phyloP scores from a whole-genome alignment of 495 filamentous ascomycete genomes.

The Lepidopterella palustris region DNA sequence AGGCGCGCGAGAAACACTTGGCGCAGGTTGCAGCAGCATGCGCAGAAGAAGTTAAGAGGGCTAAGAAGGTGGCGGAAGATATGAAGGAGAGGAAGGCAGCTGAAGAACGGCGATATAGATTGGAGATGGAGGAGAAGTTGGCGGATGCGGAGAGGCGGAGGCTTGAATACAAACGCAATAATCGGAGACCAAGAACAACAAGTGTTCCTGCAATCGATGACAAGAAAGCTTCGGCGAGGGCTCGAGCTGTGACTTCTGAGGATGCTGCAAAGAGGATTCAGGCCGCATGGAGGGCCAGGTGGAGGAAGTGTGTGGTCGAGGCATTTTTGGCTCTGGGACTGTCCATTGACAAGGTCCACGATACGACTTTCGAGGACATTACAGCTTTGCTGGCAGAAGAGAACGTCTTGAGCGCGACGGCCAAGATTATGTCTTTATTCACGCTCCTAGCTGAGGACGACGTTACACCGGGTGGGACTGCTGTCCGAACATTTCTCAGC shows the following conservation, averaged over 20 bases:
- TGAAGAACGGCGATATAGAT: slow-evolving; percentile 55
- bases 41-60: slow-evolving; percentile 88
- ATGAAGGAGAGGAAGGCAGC: slow-evolving; percentile 86
- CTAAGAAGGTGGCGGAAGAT: slow-evolving; percentile 87
- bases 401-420: slow-evolving; percentile 61
- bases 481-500: slow-evolving; percentile 83
- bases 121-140: slow-evolving; percentile 81
- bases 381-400: slow-evolving; percentile 70
- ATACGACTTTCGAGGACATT: slow-evolving; percentile 76
- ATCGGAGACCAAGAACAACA: slow-evolving; percentile 58
- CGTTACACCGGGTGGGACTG: slow-evolving; percentile 66
- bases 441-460: slow-evolving; percentile 64
- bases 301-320: slow-evolving; percentile 49
- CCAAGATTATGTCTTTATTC: slow-evolving; percentile 67
- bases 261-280: slow-evolving; percentile 70
- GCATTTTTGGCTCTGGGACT: slow-evolving; percentile 65
- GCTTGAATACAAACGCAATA: slow-evolving; percentile 38
- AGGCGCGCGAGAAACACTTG: slow-evolving; percentile 82
- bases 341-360: slow-evolving; percentile 64
- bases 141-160: slow-evolving; percentile 79
- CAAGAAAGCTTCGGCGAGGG: slow-evolving; percentile 13
- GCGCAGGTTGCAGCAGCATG: slow-evolving; percentile 91
- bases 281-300: slow-evolving; percentile 63
- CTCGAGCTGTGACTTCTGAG: slow-evolving; percentile 34
- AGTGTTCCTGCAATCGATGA: slow-evolving; percentile 54